Percentiles rank a stretch among this genome's conserved stretches.
Conservation (phyloP, 1,284 basidiomycete species). For the Earliella scabrosa region DNA sequence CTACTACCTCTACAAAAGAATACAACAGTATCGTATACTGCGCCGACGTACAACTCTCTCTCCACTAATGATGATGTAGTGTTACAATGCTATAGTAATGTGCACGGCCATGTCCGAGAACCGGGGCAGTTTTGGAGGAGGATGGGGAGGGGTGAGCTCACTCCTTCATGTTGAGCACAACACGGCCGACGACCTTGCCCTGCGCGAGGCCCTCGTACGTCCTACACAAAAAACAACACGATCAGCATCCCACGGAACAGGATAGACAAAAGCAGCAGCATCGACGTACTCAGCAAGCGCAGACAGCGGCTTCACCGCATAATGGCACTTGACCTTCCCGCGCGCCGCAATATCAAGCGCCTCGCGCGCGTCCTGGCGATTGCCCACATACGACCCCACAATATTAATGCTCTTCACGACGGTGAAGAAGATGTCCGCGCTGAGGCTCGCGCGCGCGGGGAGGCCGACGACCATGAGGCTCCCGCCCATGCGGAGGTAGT, state of each 20-base stretch:
- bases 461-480: constrained; percentile 80
- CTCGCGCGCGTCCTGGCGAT: constrained; percentile 78
- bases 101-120: too few species aligned
- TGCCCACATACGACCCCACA: constrained; percentile 77
- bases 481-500: constrained; percentile 72
- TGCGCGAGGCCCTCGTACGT: constrained; percentile 61
- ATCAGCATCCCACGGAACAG: not conserved
- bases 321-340: constrained; percentile 75
- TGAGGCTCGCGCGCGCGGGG: constrained; percentile 63
- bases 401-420: constrained; percentile 74
- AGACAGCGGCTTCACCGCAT: constrained; percentile 50
- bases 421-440: constrained; percentile 80
- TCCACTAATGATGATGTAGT: too few species aligned
- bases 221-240: constrained; percentile 28
- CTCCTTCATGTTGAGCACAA: constrained; percentile 58
- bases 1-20: too few species aligned
- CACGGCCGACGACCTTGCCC: constrained; percentile 62
- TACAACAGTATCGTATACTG: too few species aligned
- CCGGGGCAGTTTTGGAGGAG: too few species aligned
- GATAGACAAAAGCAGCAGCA: not conserved
- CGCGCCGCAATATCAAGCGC: constrained; percentile 74
- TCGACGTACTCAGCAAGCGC: constrained; percentile 58
- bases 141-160: not conserved
- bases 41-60: too few species aligned
- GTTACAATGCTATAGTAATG: not conserved